Evolutionary conservation across 176 grass and related monocot genomes (phyloP), one percentile per base, ranked within the genome.

Genomic region (Poa annua): DNA sequence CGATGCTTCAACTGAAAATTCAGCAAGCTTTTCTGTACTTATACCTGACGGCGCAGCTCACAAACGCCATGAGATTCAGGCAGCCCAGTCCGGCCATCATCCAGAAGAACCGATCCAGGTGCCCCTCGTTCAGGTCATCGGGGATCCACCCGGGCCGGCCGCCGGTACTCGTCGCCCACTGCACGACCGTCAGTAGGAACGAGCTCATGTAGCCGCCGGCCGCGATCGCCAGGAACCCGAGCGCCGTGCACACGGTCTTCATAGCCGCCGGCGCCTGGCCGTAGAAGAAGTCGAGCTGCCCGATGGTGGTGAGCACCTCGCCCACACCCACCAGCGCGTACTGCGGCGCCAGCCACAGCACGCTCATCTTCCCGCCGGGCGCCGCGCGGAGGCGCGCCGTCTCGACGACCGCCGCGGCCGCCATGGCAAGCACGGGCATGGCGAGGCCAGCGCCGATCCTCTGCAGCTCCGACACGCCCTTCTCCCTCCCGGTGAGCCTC

Each of bases 271-370:
- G 85, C 66, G 91, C 87, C 83, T 93, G 87, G 39, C 76, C 70
- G 71, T 88, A 93, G 88, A 93, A 93, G 66, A 93, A 90, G 32
- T 93, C 88, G 2, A 93, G 85, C 53, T 88, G 85, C 8, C 85
- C 66, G n/a, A 90, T 66, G 12, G 71, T 79, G 22, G 68, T 83
- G 54, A 93, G 82, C 42, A 90, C 22, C 50, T 93, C 88, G 6
- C 85, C 74, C 5, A 66, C 79, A 10, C 81, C 91, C 14, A 90
- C 44, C 51, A 90, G 25, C 26, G 61, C 49, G 88, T 85, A 89
- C 71, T 89, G 83, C 2, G 88, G 88, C 21, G 80, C 63, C 78
- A 85, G 88, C 71, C 82, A 89, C 14, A 89, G 56, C 36, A 81
- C 61, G n/a, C 65, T 56, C 13, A 9, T 76, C 50, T 42, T 24